Evolutionary conservation across 2,329 filamentous ascomycete species (phyloP).

Genomic region (Aspergillus sp.): DNA sequence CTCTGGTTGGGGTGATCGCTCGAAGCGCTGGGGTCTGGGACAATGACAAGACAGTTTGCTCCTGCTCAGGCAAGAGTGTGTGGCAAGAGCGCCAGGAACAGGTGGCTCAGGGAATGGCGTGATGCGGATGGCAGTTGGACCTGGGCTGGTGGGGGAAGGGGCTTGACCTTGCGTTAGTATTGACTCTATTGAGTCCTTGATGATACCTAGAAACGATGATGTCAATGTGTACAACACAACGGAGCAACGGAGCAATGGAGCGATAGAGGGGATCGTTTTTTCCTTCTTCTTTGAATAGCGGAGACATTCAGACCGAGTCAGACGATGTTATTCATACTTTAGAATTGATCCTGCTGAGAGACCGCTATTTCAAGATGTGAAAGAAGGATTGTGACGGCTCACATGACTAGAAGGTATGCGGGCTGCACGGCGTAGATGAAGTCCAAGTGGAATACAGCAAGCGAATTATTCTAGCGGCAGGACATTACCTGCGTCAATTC

Average conservation of each 20-base stretch:
- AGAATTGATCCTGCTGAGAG: not conserved
- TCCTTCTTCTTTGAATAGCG: not conserved
- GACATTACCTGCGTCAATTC: slow-evolving; percentile 6
- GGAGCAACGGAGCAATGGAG: not conserved
- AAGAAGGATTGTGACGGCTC: slow-evolving; percentile 1
- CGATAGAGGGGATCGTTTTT: not conserved
- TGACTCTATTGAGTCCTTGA: slow-evolving; percentile 6
- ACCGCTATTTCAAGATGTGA: not conserved
- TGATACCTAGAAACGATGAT: slow-evolving; percentile 7
- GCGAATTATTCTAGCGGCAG: slow-evolving; percentile 1
- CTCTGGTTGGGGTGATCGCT: slow-evolving; percentile 89
- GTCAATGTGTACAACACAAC: slow-evolving; percentile 7
- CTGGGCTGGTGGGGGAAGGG: slow-evolving; percentile 1
- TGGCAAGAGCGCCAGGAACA: slow-evolving; percentile 97
- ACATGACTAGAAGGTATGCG: slow-evolving; percentile 13
- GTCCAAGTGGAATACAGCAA: not conserved
- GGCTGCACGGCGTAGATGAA: not conserved
- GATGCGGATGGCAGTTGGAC: slow-evolving; percentile 28
- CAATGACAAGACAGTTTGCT: slow-evolving; percentile 97
- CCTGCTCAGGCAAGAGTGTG: slow-evolving; percentile 94
- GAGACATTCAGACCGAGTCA: not conserved
- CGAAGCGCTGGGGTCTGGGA: slow-evolving; percentile 98
- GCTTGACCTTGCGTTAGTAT: slow-evolving; percentile 7
- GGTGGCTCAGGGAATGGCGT: slow-evolving; percentile 86
- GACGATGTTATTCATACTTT: not conserved